Evolutionary conservation across 2,329 filamentous ascomycete species (phyloP).

Genomic region (Fusarium scirpi): DNA sequence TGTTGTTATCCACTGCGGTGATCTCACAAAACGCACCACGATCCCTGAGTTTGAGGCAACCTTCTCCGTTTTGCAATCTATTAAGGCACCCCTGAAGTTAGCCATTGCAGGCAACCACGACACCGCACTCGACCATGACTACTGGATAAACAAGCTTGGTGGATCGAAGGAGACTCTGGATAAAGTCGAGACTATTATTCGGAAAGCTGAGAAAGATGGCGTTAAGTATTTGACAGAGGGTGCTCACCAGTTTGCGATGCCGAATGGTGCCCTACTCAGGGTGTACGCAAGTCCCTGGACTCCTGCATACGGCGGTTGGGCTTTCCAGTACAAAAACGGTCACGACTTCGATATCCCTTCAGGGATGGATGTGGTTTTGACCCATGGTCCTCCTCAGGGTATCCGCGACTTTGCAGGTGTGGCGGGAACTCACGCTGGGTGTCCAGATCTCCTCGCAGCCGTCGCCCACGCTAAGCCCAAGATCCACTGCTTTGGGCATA

Average conservation of each 20-base stretch:
- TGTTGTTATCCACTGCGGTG: constrained; percentile 65
- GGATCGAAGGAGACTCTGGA: constrained; percentile 47
- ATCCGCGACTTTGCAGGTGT: constrained; percentile 58
- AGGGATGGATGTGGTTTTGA: constrained; percentile 62
- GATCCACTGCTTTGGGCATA: constrained; percentile 69
- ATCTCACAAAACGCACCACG: constrained; percentile 60
- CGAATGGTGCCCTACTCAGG: constrained; percentile 61
- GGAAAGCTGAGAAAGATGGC: constrained; percentile 51
- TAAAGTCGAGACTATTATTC: constrained; percentile 54
- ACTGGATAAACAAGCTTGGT: constrained; percentile 21
- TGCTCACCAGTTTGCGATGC: constrained; percentile 58
- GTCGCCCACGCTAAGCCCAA: constrained; percentile 57
- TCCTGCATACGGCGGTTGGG: constrained; percentile 59
- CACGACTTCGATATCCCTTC: constrained; percentile 56
- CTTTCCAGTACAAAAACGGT: constrained; percentile 60
- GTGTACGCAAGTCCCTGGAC: constrained; percentile 68
- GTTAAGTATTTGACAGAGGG: constrained; percentile 64
- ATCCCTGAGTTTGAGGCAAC: constrained; percentile 56
- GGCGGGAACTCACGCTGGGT: constrained; percentile 54
- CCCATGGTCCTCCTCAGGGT: constrained; percentile 66
- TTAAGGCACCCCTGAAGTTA: constrained; percentile 64
- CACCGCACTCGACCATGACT: constrained; percentile 54
- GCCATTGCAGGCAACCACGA: constrained; percentile 69
- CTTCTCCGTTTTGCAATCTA: constrained; percentile 55
- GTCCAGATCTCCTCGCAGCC: constrained; percentile 59